Evolutionary conservation across 176 grass and related monocot genomes (phyloP).

Genomic region (Metroxylon sagu): DNA sequence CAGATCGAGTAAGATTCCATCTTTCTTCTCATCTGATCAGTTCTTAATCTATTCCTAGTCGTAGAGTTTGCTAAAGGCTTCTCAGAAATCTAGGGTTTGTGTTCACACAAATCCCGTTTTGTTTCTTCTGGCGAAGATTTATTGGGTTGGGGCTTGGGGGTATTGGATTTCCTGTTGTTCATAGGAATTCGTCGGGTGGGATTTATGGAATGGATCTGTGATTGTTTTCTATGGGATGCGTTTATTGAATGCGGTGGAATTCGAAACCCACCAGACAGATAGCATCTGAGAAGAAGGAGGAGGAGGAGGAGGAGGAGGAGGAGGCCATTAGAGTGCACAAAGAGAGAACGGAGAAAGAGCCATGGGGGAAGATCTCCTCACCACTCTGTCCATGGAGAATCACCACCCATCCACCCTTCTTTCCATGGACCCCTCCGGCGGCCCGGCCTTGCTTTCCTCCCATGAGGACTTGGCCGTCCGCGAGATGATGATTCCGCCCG

Average conservation of each 20-base stretch:
- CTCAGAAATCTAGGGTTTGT: neutral
- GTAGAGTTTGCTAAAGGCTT: neutral
- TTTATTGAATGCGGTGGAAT: conserved; percentile 96
- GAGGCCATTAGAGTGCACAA: conserved; percentile 13
- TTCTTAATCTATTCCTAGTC: neutral
- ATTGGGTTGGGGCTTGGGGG: conserved; percentile 1
- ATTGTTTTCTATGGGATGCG: conserved; percentile 82
- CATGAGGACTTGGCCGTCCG: conserved; percentile 33
- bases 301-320: conserved; percentile 41
- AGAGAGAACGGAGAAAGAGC: neutral
- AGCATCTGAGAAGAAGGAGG: conserved; percentile 28
- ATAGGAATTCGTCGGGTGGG: conserved; percentile 53
- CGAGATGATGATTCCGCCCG: conserved; percentile 42
- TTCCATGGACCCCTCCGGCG: conserved; percentile 85
- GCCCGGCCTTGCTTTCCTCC: conserved; percentile 22
- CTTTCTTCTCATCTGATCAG: too few species aligned
- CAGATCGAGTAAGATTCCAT: too few species aligned
- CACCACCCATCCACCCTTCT: conserved; percentile 87
- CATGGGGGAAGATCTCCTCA: conserved; percentile 96
- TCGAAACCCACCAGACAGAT: conserved; percentile 80
- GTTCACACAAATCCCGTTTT: neutral
- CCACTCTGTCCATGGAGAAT: conserved; percentile 93
- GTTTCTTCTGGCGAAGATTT: conserved; percentile 12
- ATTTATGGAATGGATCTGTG: conserved; percentile 75
- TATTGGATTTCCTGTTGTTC: neutral